These are phyloP conservation scores for Corylus heterophylla DNA, from an alignment of 306 rosid species.

Conservation along the genomic window DNA sequence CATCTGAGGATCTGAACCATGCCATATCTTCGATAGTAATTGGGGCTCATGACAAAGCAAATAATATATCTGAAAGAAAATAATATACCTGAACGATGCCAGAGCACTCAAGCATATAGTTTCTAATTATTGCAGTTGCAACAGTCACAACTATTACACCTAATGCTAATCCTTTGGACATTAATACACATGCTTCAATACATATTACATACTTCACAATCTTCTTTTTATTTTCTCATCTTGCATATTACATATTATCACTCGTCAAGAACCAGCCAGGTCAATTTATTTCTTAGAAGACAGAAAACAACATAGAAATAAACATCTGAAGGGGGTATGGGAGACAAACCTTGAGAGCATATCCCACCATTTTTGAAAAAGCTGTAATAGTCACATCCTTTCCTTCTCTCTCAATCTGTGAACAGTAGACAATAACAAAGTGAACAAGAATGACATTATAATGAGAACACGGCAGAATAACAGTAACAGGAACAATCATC, in stretches of 20 bases:
- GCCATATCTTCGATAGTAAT: not conserved
- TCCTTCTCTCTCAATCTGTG: conserved; percentile 95
- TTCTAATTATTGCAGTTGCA: not conserved
- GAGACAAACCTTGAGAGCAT: conserved; percentile 79
- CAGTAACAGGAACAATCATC: conserved; percentile 24
- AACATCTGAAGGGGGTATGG: conserved; percentile 24
- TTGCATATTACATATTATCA: not conserved
- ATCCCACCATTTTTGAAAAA: conserved; percentile 96
- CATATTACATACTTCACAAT: not conserved
- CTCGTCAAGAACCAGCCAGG: conserved; percentile 5
- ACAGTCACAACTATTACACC: not conserved
- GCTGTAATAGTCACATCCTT: conserved; percentile 97
- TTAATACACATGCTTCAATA: not conserved
- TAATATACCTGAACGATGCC: not conserved
- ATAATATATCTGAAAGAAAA: not conserved
- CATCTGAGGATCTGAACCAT: not conserved
- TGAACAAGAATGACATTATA: conserved; percentile 8
- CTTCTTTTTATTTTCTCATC: conserved; percentile 3
- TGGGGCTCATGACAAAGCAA: not conserved
- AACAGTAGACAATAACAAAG: conserved; percentile 20
- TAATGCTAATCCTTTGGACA: not conserved
- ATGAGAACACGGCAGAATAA: conserved; percentile 12
- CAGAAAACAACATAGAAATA: conserved; percentile 17
- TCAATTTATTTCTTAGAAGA: conserved; percentile 14
- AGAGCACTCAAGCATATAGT: not conserved